Base-by-base conservation (phyloP, 148 eudicot genomes). In the Mesembryanthemum crystallinum region DNA sequence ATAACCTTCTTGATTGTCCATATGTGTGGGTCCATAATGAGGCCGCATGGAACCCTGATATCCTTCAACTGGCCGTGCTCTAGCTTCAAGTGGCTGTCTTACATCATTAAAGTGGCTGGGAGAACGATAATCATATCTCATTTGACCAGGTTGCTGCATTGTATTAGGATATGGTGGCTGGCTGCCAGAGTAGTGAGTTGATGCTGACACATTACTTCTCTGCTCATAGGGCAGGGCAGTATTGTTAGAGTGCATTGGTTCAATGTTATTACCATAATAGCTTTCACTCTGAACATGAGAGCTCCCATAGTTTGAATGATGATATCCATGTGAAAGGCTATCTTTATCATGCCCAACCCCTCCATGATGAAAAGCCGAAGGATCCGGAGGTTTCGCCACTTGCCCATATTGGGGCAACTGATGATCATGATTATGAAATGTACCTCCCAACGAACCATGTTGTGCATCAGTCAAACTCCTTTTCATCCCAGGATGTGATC, bases 61-160 rank as follows among this genome's bases (percentile, higher is more conserved):
- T 49, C 77, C 81, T 14, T 82, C 81, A 49, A 71, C 21, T 51
- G 60, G 75, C 25, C 60, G 76, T 66, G 45, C 71, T 71, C 77
- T 71, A 21, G 68, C 69, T 49, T 77, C 87, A 76, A 81, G 42
- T 32, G 72, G 76, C 37, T 24, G 78, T 65, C 83, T 69, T 25
- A 30, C 69, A 60, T 82, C 86, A 43, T 74, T 77, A 28, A 67
- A 29, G 32, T 77, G 82, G 27, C 75, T 79, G 42, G 80, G 79
- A 63, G 87, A 68, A 66, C 30, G 75, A 45, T 79, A 64, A 57
- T 71, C 79, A 83, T 81, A 80, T 61, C 82, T 81, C 60, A 61
- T 76, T 33, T 75, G 89, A 84, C 81, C 72, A 75, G 77, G 67
- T 72, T 82, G 85, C 18, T 70, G 80, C 69, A 57, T 65, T 61